phyloP scores from a whole-genome alignment of 345 rosid genomes.

The Lepidium didymum region DNA sequence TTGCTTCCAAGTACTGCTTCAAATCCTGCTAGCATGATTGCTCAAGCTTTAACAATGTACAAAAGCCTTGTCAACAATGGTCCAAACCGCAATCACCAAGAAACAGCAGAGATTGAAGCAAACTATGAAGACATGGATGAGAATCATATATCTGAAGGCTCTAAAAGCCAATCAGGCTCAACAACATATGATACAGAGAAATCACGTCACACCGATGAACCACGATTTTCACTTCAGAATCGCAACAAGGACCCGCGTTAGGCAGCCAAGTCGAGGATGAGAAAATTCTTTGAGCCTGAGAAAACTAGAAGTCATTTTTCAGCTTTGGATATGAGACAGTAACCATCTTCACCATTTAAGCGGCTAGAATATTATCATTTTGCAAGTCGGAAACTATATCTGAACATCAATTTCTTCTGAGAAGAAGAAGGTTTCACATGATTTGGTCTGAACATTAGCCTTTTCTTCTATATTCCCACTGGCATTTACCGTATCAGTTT shows the following conservation, averaged over 20 bases:
- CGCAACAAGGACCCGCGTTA: slow-evolving; percentile 20
- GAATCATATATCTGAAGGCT: slow-evolving; percentile 22
- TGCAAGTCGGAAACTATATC: slow-evolving; percentile 9
- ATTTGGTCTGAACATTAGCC: background rate
- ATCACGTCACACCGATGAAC: slow-evolving; percentile 4
- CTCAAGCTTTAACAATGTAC: slow-evolving; percentile 77
- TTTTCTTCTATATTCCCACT: background rate
- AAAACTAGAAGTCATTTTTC: background rate
- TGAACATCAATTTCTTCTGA: background rate
- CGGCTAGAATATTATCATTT: background rate
- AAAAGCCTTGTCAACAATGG: slow-evolving; percentile 47
- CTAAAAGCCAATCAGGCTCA: slow-evolving; percentile 22
- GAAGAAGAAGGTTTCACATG: background rate
- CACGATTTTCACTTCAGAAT: slow-evolving; percentile 62
- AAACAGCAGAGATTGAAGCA: slow-evolving; percentile 11
- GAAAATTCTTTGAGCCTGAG: slow-evolving; percentile 10
- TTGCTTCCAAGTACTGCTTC: slow-evolving; percentile 68
- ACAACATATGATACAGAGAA: slow-evolving; percentile 14
- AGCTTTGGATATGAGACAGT: background rate
- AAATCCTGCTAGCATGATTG: slow-evolving; percentile 69
- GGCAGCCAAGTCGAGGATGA: background rate
- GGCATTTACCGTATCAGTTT: background rate
- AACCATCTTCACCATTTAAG: background rate
- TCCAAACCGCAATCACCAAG: slow-evolving; percentile 25
- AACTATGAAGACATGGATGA: slow-evolving; percentile 17